Evolutionary conservation across 192 early-diverging fungal species (phyloP).

Genomic region (Entophlyctis luteolus): DNA sequence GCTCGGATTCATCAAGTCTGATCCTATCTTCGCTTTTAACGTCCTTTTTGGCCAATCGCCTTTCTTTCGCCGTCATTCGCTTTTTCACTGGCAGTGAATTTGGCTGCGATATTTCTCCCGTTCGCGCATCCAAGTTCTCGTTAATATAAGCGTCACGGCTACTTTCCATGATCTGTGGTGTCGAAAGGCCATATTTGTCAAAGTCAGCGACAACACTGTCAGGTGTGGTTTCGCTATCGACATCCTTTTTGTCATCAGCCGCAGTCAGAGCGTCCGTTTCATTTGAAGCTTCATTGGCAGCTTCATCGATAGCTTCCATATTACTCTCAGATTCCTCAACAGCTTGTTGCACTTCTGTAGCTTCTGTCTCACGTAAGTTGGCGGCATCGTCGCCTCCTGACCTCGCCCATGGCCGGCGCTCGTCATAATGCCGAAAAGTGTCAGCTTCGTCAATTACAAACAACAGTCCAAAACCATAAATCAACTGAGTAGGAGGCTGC

Average conservation of each 20-base stretch:
- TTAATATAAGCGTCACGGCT: neutral
- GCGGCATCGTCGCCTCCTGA: constrained; percentile 14
- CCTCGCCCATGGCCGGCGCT: constrained; percentile 53
- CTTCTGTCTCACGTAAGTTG: no score
- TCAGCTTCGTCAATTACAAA: constrained; percentile 81
- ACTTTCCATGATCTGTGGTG: neutral
- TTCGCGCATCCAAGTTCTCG: neutral
- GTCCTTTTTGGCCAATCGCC: constrained; percentile 73
- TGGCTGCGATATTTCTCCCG: neutral
- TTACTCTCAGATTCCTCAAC: constrained; percentile 36
- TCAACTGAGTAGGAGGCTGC: constrained; percentile 86
- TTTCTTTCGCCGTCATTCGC: constrained; percentile 74
- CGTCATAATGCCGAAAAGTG: constrained; percentile 69
- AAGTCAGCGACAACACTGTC: neutral
- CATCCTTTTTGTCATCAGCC: constrained; percentile 19
- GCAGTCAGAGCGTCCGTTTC: constrained; percentile 22
- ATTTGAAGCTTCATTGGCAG: constrained; percentile 4
- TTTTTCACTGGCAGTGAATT: constrained; percentile 15
- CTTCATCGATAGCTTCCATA: constrained; percentile 48
- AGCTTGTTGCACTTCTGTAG: no score
- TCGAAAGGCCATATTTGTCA: constrained; percentile 2
- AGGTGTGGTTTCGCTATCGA: neutral
- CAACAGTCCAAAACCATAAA: constrained; percentile 93
- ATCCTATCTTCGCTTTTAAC: constrained; percentile 18
- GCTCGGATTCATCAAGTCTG: neutral